These are phyloP conservation scores for Suhomyces anneliseae DNA, from an alignment of 1,139 yeast species.

Conservation along the genomic window DNA sequence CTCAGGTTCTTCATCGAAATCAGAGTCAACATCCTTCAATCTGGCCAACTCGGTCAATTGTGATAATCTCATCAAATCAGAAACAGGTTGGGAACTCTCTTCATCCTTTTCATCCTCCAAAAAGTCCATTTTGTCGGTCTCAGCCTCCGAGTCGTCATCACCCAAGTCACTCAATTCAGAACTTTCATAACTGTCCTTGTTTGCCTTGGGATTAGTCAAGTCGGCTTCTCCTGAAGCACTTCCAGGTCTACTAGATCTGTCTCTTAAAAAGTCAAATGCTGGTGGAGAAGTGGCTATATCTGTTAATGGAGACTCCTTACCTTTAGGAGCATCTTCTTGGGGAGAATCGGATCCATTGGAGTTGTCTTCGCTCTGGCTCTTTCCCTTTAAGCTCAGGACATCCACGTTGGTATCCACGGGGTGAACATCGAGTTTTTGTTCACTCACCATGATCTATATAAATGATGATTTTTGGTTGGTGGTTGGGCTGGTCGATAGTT, in stretches of 20 bases:
- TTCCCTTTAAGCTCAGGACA: neutral
- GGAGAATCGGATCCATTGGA: neutral
- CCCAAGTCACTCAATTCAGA: constrained; percentile 58
- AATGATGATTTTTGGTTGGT: neutral
- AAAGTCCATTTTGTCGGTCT: constrained; percentile 73
- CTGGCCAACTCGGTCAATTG: constrained; percentile 45
- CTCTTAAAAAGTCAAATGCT: constrained; percentile 27
- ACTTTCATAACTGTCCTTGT: constrained; percentile 36
- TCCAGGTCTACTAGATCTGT: constrained; percentile 7
- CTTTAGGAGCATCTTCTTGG: constrained; percentile 4
- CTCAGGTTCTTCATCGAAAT: constrained; percentile 16
- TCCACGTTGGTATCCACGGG: neutral
- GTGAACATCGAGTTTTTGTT: neutral
- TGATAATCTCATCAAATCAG: constrained; percentile 43
- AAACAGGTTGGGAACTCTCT: constrained; percentile 24
- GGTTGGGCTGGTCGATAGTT: neutral
- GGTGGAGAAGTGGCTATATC: constrained; percentile 46
- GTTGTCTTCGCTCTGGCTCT: neutral
- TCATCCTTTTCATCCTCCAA: constrained; percentile 37
- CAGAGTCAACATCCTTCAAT: constrained; percentile 40
- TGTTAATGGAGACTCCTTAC: constrained; percentile 37
- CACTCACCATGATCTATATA: neutral
- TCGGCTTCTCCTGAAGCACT: neutral
- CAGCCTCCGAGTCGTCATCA: constrained; percentile 73
- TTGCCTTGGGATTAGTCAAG: neutral